Evolutionary conservation across 305 asterid genomes (phyloP).

Genomic region (Fraxinus floribunda): DNA sequence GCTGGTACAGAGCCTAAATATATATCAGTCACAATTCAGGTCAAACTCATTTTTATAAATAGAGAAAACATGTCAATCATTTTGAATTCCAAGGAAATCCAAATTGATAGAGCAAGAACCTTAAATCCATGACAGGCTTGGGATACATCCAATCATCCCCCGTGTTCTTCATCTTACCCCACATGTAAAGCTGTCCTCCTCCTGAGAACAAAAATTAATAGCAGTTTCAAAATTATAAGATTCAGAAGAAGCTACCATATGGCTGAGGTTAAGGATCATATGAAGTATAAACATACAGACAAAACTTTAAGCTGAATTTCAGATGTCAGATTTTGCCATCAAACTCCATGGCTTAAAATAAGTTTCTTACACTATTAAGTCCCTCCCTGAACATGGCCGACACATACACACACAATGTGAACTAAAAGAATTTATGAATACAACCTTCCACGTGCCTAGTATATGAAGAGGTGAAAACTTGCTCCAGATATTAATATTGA

Average conservation of each 20-base stretch:
- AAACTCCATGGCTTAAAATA: not conserved
- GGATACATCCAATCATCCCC: conserved; percentile 99
- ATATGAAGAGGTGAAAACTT: not conserved
- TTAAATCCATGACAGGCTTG: conserved; percentile 93
- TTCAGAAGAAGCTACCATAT: conserved; percentile 13
- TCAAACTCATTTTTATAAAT: not conserved
- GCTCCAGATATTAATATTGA: not conserved
- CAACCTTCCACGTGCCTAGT: not conserved
- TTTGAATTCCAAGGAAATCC: conserved; percentile 12
- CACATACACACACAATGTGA: not conserved
- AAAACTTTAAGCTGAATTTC: not conserved
- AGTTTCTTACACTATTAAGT: not conserved
- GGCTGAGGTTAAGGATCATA: not conserved
- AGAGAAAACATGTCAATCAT: not conserved
- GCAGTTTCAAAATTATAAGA: not conserved
- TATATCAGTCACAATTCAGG: not conserved
- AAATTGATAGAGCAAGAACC: conserved; percentile 45
- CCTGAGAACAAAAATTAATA: conserved; percentile 40
- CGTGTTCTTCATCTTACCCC: conserved; percentile 93
- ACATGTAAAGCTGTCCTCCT: conserved; percentile 99
- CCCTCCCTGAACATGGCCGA: not conserved
- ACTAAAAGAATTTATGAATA: not conserved
- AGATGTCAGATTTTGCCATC: not conserved
- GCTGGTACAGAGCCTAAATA: not conserved
- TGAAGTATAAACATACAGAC: not conserved